phyloP scores from a whole-genome alignment of 768 basidiomycete species.

The Daedalea quercina region DNA sequence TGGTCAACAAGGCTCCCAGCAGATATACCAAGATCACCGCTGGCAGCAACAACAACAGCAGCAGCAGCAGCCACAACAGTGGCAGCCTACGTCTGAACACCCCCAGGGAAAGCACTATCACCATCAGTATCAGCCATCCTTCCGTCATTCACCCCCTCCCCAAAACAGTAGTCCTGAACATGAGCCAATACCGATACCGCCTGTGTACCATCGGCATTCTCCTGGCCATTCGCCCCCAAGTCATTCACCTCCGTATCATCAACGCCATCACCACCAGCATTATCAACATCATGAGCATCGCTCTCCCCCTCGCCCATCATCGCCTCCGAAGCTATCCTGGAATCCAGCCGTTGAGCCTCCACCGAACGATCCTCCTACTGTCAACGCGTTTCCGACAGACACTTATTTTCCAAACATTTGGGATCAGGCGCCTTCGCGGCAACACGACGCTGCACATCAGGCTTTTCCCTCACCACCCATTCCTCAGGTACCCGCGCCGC shows the following conservation, averaged over 20 bases:
- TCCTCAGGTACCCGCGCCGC: constrained; percentile 24
- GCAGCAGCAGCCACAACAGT: too few relatives aligned
- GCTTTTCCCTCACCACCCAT: neutral
- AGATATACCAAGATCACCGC: neutral
- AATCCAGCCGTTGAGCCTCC: constrained; percentile 79
- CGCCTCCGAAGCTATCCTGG: constrained; percentile 69
- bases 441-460: constrained; percentile 31
- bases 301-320: constrained; percentile 39
- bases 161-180: neutral
- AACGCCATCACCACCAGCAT: constrained; percentile 18
- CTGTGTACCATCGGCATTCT: constrained; percentile 16
- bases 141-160: neutral
- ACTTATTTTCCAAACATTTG: constrained; percentile 83
- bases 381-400: constrained; percentile 58
- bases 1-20: neutral
- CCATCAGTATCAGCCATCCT: neutral
- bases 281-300: constrained; percentile 18
- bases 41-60: neutral
- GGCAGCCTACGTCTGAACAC: neutral
- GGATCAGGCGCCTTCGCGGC: constrained; percentile 54
- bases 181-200: neutral
- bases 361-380: constrained; percentile 49
- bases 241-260: constrained; percentile 12
- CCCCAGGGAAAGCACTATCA: neutral
- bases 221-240: constrained; percentile 12